Evolutionary conservation across 2,329 filamentous ascomycete genomes (phyloP).

Genomic region (Stenocarpella maydis): DNA sequence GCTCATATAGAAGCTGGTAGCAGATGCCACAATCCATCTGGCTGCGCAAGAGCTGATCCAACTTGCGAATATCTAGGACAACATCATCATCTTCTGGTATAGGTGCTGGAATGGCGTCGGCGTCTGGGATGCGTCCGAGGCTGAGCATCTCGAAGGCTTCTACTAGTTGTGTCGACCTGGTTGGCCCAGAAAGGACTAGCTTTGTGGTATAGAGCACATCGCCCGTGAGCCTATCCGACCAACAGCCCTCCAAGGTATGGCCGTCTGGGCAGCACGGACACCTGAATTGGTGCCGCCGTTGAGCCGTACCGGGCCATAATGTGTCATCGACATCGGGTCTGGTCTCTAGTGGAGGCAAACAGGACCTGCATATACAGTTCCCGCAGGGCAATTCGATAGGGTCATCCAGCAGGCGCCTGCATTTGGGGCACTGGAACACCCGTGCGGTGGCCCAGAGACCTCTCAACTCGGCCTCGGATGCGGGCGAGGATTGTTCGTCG

Average conservation of each 20-base stretch:
- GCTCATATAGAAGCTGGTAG: conserved; percentile 81
- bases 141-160: conserved; percentile 72
- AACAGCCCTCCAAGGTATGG: conserved; percentile 81
- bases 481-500: neutral
- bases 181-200: conserved; percentile 57
- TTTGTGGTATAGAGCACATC: conserved; percentile 73
- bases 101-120: conserved; percentile 52
- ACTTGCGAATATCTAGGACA: conserved; percentile 56
- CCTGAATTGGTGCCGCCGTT: conserved; percentile 73
- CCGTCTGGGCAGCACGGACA: conserved; percentile 78
- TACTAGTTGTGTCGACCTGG: conserved; percentile 60
- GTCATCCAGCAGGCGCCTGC: conserved; percentile 71
- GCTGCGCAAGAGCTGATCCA: conserved; percentile 68
- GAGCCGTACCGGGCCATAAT: conserved; percentile 76
- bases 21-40: conserved; percentile 92
- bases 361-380: conserved; percentile 76
- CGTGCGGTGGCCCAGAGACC: conserved; percentile 55
- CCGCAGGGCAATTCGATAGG: conserved; percentile 86
- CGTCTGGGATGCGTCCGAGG: conserved; percentile 64
- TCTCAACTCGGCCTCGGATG: conserved; percentile 22
- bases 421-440: conserved; percentile 79
- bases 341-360: conserved; percentile 72
- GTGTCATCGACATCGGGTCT: conserved; percentile 66
- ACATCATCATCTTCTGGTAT: conserved; percentile 42
- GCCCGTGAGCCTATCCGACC: conserved; percentile 76